Evolutionary conservation across 2,329 filamentous ascomycete genomes (phyloP), one percentile per base, ranked within the genome.

Genomic region (Pestalotiopsis sp.): DNA sequence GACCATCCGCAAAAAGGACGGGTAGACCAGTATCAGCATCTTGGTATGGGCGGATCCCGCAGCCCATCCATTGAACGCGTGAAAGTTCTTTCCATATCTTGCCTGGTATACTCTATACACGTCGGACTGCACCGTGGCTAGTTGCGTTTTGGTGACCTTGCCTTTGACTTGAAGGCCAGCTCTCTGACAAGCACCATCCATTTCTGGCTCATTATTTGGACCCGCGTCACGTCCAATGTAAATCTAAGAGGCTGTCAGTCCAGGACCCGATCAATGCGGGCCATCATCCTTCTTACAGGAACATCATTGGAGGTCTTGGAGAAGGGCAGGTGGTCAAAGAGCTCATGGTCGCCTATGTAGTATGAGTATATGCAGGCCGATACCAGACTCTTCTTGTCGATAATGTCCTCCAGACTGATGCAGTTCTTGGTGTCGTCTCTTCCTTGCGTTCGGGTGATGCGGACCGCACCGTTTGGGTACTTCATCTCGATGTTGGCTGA

Each of bases 391-490:
- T 72, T 63, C 57, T 70, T 73, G 41, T 75, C 52, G 45, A 76
- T 74, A 12, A 76, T 13, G 58, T 75, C 75, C 13, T 58, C 14
- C 4, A 76, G 66, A 39, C 70, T 72, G 25, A 75, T 27, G 38
- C 75, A 75, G 52, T 76, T 76, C 56, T 73, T 74, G 11, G 71
- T 64, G 4, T 68, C n/a, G 27, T 31, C 38, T 61, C 75, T 70
- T 2, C 75, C 74, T 0, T 71, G 69, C 3, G 75, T 75, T n/a
- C 74, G 72, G 9, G 74, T 76, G 36, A 76, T 75, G 14, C 75
- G 72, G 20, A 76, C 64, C 2, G 70, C 75, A 14, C 75, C 75
- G 36, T 72, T 68, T 14, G 72, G 69, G 62, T 72, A 76, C 27
- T 68, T 60, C 71, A 76, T 71, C 9, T 9, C 1, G n/a, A 9